phyloP scores from a whole-genome alignment of 2,329 filamentous ascomycete genomes.

The Colletotrichum phormii region DNA sequence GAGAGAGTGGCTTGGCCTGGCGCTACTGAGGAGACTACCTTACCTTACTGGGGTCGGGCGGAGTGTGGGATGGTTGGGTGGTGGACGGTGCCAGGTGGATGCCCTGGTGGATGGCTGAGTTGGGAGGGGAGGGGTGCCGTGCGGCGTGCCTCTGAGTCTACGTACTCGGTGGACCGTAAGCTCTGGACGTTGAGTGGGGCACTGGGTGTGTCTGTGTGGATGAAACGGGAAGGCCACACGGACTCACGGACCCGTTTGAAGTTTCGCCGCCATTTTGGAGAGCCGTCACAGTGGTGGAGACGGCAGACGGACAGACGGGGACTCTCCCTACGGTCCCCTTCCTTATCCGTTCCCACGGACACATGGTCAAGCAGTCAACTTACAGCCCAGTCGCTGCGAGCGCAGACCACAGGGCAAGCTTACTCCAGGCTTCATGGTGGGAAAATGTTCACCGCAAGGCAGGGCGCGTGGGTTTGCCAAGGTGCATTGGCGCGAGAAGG shows the following conservation, averaged over 20 bases:
- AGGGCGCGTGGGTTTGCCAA: slow-evolving; percentile 2
- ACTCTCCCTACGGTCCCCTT: not conserved
- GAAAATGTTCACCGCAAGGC: not conserved
- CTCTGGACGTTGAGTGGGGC: not conserved
- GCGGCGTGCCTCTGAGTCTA: not conserved
- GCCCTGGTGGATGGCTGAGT: slow-evolving; percentile 22
- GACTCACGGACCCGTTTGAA: slow-evolving; percentile 35
- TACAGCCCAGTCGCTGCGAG: not conserved
- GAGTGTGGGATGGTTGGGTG: slow-evolving; percentile 14
- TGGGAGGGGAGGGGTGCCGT: slow-evolving; percentile 1
- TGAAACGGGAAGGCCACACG: slow-evolving; percentile 37
- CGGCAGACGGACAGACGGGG: not conserved
- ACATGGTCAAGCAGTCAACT: not conserved
- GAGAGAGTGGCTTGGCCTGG: slow-evolving; percentile 29
- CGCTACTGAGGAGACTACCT: slow-evolving; percentile 5
- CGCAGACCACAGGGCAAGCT: not conserved
- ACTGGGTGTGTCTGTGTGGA: slow-evolving; percentile 33
- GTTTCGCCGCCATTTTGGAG: slow-evolving; percentile 27
- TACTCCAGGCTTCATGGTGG: not conserved
- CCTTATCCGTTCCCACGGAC: slow-evolving; percentile 6
- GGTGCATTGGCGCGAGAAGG: not conserved
- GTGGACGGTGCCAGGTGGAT: not conserved
- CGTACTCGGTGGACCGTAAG: too few relatives aligned
- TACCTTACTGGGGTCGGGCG: slow-evolving; percentile 15
- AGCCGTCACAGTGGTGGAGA: slow-evolving; percentile 27